Conservation (phyloP, 345 rosid genomes). For the Gossypium mustelinum region DNA sequence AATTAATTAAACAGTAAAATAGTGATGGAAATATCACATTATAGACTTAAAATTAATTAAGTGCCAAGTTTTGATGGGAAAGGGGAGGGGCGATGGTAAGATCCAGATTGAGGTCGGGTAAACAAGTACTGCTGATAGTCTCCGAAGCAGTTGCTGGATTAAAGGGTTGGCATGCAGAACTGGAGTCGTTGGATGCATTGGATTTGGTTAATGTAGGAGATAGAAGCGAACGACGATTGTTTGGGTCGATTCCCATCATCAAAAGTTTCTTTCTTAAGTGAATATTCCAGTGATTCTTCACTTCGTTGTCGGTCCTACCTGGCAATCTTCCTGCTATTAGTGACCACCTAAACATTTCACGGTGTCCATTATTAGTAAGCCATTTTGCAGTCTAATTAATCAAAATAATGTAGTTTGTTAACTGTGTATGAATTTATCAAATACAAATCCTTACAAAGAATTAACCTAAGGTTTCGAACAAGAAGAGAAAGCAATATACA, state of each 20-base stretch:
- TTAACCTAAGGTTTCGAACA: too few species aligned
- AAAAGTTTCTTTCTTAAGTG: conserved; percentile 14
- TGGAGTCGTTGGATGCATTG: neutral
- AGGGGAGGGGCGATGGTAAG: conserved; percentile 1
- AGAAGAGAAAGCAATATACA: too few species aligned
- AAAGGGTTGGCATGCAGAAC: neutral
- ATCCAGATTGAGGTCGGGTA: conserved; percentile 10
- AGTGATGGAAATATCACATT: neutral
- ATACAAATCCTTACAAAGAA: too few species aligned
- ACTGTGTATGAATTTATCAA: too few species aligned
- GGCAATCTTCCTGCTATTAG: conserved; percentile 16
- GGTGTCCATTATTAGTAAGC: neutral
- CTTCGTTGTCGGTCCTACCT: conserved; percentile 16
- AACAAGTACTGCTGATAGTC: neutral
- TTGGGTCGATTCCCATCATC: conserved; percentile 12
- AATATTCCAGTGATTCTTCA: conserved; percentile 17
- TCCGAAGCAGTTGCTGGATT: neutral
- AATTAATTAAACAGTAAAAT: neutral
- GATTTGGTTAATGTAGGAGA: neutral
- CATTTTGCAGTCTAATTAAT: too few species aligned
- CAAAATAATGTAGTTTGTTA: too few species aligned
- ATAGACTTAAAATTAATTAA: neutral
- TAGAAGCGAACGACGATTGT: neutral
- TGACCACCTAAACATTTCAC: conserved; percentile 6
- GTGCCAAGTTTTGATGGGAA: neutral